Conservation (phyloP, 1,284 basidiomycete species). For the Malassezia globosa region DNA sequence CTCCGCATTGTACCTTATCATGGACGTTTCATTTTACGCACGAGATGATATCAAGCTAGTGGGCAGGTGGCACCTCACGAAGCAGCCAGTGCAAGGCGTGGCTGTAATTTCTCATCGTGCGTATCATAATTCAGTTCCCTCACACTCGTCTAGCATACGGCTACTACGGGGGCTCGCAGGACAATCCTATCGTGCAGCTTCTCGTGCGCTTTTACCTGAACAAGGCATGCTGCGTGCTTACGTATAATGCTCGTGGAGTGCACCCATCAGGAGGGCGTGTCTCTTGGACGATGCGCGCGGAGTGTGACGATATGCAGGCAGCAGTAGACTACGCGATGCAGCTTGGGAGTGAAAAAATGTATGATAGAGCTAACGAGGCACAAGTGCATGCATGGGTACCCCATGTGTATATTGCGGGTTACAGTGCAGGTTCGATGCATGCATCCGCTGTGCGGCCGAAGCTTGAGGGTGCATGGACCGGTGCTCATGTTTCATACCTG, state of each 20-base stretch:
- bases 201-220: neutral
- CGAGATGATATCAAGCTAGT: neutral
- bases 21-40: neutral
- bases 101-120: slow-evolving; percentile 15
- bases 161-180: slow-evolving; percentile 12
- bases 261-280: slow-evolving; percentile 3
- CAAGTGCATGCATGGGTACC: neutral
- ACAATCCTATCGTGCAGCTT: slow-evolving; percentile 16
- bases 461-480: neutral
- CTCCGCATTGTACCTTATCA: neutral
- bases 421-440: slow-evolving; percentile 19
- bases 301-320: slow-evolving; percentile 12
- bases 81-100: neutral
- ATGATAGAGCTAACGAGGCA: too few species aligned
- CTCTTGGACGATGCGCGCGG: slow-evolving; percentile 17
- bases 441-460: slow-evolving; percentile 3
- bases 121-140: neutral
- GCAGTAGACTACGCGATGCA: slow-evolving; percentile 5
- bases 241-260: slow-evolving; percentile 17
- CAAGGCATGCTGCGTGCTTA: slow-evolving; percentile 5
- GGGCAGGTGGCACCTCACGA: slow-evolving; percentile 2
- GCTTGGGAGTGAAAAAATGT: too few species aligned
- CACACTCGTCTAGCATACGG: slow-evolving; percentile 5
- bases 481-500: slow-evolving; percentile 5
- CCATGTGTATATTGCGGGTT: slow-evolving; percentile 9